Conservation (phyloP, 1,284 basidiomycete genomes). For the Trichosporon ovoides region DNA sequence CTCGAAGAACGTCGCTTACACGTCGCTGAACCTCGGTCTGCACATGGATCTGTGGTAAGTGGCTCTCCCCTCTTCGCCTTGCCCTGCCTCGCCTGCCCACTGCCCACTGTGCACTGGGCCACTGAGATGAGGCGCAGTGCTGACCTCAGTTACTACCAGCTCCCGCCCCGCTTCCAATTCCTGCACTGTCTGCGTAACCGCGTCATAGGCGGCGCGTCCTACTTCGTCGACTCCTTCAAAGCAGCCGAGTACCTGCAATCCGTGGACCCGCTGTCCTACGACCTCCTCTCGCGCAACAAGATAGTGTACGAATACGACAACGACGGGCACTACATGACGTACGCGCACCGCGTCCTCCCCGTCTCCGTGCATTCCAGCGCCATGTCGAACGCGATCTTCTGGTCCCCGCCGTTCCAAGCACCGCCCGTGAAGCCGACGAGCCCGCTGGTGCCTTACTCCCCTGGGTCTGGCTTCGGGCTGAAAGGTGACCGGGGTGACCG, state of each 20-base stretch:
- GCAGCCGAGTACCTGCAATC: slow-evolving; percentile 53
- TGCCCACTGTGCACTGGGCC: no score
- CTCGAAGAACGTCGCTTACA: slow-evolving; percentile 91
- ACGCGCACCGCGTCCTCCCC: slow-evolving; percentile 73
- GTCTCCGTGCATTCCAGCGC: slow-evolving; percentile 4
- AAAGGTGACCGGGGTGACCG: no score
- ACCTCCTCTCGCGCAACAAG: slow-evolving; percentile 54
- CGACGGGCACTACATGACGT: slow-evolving; percentile 77
- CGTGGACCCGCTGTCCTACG: slow-evolving; percentile 50
- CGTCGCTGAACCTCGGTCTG: slow-evolving; percentile 77
- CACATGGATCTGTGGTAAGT: slow-evolving; percentile 89
- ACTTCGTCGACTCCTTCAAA: slow-evolving; percentile 79
- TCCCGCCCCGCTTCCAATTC: slow-evolving; percentile 81
- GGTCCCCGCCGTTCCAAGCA: slow-evolving; percentile 93
- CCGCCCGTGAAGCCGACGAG: slow-evolving; percentile 19
- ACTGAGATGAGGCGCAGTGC: no score
- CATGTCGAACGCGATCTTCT: slow-evolving; percentile 62
- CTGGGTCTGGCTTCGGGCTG: no score
- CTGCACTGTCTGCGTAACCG: slow-evolving; percentile 79
- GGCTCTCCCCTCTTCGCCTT: no score
- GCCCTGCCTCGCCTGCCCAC: no score
- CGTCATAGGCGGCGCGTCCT: slow-evolving; percentile 73
- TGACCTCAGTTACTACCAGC: slow-evolving; percentile 67
- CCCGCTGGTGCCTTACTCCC: no score
- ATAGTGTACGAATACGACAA: slow-evolving; percentile 89